phyloP scores from a whole-genome alignment of 805 yeast species.

The Yarrowia sp. region DNA sequence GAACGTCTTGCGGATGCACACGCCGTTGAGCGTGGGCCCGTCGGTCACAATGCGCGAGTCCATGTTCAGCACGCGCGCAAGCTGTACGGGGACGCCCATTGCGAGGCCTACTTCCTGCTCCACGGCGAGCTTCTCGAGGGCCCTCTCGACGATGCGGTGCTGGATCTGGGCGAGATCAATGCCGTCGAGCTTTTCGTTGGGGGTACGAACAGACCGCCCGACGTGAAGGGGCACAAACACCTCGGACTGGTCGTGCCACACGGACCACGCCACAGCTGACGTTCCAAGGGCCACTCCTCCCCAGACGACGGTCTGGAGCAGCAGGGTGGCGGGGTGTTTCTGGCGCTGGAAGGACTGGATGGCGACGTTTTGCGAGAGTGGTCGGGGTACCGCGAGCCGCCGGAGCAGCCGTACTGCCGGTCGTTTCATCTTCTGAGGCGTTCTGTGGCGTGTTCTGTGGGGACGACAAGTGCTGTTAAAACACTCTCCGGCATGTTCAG shows the following conservation, averaged over 20 bases:
- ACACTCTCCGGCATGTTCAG: no score
- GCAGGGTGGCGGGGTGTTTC: slow-evolving; percentile 22
- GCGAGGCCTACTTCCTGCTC: slow-evolving; percentile 15
- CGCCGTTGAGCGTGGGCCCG: slow-evolving; percentile 11
- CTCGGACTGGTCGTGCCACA: slow-evolving; percentile 16
- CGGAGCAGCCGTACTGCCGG: background rate
- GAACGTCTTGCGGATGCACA: slow-evolving; percentile 6
- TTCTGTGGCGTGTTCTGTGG: no score
- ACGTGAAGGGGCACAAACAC: slow-evolving; percentile 24
- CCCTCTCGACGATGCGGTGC: slow-evolving; percentile 15
- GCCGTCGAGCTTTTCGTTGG: slow-evolving; percentile 17
- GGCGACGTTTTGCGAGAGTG: background rate
- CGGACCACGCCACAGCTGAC: background rate
- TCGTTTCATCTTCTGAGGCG: background rate
- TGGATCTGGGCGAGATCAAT: slow-evolving; percentile 17
- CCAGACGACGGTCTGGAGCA: background rate
- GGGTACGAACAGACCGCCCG: background rate
- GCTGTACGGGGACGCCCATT: slow-evolving; percentile 1
- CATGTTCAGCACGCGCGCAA: background rate
- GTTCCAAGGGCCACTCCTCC: slow-evolving; percentile 1
- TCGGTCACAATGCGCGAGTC: slow-evolving; percentile 11
- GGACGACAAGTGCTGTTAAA: no score
- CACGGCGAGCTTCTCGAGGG: slow-evolving; percentile 16
- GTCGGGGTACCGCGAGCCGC: background rate
- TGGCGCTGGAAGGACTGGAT: slow-evolving; percentile 11